Evolutionary conservation across 352 stramenopile species (phyloP), one percentile per base, ranked within the genome.

Genomic region (Phytopythium oedochilum): DNA sequence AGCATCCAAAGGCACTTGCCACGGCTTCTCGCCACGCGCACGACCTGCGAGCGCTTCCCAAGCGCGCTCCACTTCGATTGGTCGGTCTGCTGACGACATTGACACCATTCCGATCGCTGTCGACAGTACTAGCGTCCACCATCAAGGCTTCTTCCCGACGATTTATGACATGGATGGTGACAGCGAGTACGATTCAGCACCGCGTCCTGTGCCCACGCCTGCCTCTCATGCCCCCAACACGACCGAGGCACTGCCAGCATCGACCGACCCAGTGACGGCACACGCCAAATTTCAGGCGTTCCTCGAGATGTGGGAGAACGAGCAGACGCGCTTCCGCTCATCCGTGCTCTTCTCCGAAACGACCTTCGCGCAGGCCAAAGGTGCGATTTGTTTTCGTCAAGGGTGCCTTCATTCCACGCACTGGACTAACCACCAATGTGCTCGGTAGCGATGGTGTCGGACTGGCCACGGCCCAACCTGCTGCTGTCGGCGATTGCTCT

Each of bases 301-400:
- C 51, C 58, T 89, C 20, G 61, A 75, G 18, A 65, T 71, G 22
- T 88, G 76, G 76, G 58, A 75, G 15, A 62, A 66, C 23, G 73
- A 84, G 46, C 68, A 82, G 47, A 39, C 47, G 7, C 62, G 52
- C 15, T 89, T 88, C 35, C 76, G 76, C n/a, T 89, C 79, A 0
- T 63, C 73, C 26, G 63, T 75, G 17, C 57, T 89, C 2, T 88
- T 85, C 50, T 85, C 73, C 18, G 79, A 89, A 55, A 70, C 77
- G 5, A 74, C 66, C 4, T 86, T 86, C 39, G 68, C 70, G 2
- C 75, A 86, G 22, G 75, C 75, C 1, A 83, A 82, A 77, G 69
- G 76, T 83, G n/a, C n/a, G 55, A 54, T 23, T 28, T 31, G 18
- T 22, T 32, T n/a, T 51, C 45, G 53, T 38, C 7, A 36, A 14